Evolutionary conservation across 2,329 filamentous ascomycete genomes (phyloP).

Genomic region (Tolypocladium endophyticum): DNA sequence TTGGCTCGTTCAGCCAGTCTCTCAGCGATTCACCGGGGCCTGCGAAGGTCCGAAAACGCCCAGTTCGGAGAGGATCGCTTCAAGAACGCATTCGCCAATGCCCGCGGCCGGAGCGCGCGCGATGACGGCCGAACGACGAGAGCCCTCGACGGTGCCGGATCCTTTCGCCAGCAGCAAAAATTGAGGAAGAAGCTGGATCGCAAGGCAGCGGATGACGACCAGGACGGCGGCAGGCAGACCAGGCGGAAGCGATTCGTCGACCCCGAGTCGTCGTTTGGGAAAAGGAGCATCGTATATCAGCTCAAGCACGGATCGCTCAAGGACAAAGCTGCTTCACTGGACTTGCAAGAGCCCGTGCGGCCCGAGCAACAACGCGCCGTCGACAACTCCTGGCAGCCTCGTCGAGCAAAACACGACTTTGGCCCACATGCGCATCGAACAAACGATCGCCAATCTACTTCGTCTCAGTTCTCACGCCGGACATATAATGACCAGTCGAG

Average conservation of each 20-base stretch:
- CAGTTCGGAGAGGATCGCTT: constrained; percentile 11
- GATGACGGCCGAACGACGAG: constrained; percentile 9
- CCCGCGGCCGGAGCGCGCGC: not conserved
- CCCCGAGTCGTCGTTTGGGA: constrained; percentile 37
- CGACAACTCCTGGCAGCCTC: not conserved
- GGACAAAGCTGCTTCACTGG: constrained; percentile 13
- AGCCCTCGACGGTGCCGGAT: constrained; percentile 17
- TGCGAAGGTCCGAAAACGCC: constrained; percentile 38
- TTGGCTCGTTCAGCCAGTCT: constrained; percentile 27
- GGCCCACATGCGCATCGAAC: not conserved
- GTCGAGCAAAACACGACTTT: not conserved
- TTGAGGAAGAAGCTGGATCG: constrained; percentile 43
- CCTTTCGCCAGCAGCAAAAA: constrained; percentile 25
- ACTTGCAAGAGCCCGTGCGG: constrained; percentile 14
- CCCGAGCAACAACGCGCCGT: not conserved
- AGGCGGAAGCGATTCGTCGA: constrained; percentile 43
- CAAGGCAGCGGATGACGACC: constrained; percentile 21
- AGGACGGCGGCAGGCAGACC: constrained; percentile 26
- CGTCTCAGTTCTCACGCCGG: not conserved
- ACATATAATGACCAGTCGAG: not conserved
- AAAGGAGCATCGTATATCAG: constrained; percentile 44
- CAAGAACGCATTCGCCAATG: not conserved
- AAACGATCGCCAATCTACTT: not conserved
- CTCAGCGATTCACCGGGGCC: constrained; percentile 59
- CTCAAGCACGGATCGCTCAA: constrained; percentile 33